Conservation (phyloP, 176 grass and related monocot genomes). For the Triticum urartu region DNA sequence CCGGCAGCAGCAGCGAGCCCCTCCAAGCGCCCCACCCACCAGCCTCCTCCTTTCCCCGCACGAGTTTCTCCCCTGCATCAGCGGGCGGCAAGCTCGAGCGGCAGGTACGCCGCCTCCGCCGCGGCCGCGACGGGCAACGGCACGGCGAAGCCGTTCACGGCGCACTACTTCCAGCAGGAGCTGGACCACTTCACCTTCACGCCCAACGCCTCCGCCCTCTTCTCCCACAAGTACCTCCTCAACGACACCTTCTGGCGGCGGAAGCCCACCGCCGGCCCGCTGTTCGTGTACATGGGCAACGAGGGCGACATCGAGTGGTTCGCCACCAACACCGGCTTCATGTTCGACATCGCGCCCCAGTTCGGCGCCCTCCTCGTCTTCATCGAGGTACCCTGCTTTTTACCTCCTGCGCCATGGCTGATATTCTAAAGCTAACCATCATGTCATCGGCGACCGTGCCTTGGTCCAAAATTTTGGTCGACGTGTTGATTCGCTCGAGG, state of each 20-base stretch:
- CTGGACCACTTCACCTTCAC: slow-evolving; percentile 98
- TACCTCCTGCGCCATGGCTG: not conserved
- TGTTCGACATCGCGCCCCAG: slow-evolving; percentile 79
- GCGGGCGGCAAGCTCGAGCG: not conserved
- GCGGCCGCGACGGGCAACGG: not conserved
- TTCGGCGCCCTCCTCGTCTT: slow-evolving; percentile 89
- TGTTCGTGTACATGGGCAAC: slow-evolving; percentile 96
- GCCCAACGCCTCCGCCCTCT: slow-evolving; percentile 57
- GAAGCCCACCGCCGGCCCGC: slow-evolving; percentile 37
- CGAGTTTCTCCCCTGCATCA: not conserved
- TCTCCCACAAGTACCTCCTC: slow-evolving; percentile 87
- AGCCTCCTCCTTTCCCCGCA: not conserved
- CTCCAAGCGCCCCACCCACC: not conserved
- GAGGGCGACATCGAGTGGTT: slow-evolving; percentile 92
- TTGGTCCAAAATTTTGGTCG: not conserved
- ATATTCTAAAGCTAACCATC: not conserved
- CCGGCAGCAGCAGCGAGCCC: not conserved
- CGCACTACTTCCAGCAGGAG: slow-evolving; percentile 84
- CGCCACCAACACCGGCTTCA: slow-evolving; percentile 78
- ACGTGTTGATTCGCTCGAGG: not conserved
- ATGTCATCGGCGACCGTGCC: not conserved
- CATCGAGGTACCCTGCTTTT: slow-evolving; percentile 54
- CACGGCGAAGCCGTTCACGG: slow-evolving; percentile 52
- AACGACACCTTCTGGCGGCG: slow-evolving; percentile 74
- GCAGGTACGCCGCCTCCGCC: not conserved